Conservation (phyloP, 2,329 filamentous ascomycete species). For the Neophaeococcomyces mojaviensis region DNA sequence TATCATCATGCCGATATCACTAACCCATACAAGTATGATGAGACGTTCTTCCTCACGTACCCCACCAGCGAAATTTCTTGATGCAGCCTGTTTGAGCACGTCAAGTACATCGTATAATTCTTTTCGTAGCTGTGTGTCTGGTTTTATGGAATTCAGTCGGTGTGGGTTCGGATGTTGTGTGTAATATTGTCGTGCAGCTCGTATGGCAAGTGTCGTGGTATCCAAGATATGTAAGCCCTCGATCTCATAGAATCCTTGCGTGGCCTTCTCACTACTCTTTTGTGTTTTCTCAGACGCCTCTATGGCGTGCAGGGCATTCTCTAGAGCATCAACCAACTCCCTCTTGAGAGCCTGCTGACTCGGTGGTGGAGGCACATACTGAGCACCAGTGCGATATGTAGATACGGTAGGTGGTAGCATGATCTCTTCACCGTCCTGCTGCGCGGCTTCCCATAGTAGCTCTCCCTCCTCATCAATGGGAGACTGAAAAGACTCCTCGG, state of each 20-base stretch:
- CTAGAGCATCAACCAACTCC: conserved; percentile 60
- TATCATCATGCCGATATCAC: conserved; percentile 68
- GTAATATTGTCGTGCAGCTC: conserved; percentile 93
- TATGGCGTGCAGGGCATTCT: conserved; percentile 61
- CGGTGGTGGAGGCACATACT: conserved; percentile 74
- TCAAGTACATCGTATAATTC: conserved; percentile 84
- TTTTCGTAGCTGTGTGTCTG: conserved; percentile 74
- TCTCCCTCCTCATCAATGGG: conserved; percentile 46
- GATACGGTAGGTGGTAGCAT: conserved; percentile 96
- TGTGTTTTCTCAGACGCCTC: conserved; percentile 30
- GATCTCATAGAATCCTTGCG: conserved; percentile 71
- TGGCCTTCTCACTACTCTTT: conserved; percentile 35
- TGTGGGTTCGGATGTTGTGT: conserved; percentile 84
- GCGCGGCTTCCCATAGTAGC: conserved; percentile 37
- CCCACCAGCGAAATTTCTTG: conserved; percentile 75
- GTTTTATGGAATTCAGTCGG: conserved; percentile 75
- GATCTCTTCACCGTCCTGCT: conserved; percentile 59
- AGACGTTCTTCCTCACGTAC: conserved; percentile 69
- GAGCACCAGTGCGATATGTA: conserved; percentile 82
- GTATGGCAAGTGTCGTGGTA: conserved; percentile 88
- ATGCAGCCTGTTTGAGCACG: conserved; percentile 83
- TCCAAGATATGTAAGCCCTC: conserved; percentile 90
- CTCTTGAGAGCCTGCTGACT: conserved; percentile 70
- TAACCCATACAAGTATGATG: conserved; percentile 72
- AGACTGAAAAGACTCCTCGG: conserved; percentile 42